Percentiles rank a stretch among this genome's conserved stretches.
Conservation (phyloP, 2,329 filamentous ascomycete genomes). For the Bipolaris victoriae region DNA sequence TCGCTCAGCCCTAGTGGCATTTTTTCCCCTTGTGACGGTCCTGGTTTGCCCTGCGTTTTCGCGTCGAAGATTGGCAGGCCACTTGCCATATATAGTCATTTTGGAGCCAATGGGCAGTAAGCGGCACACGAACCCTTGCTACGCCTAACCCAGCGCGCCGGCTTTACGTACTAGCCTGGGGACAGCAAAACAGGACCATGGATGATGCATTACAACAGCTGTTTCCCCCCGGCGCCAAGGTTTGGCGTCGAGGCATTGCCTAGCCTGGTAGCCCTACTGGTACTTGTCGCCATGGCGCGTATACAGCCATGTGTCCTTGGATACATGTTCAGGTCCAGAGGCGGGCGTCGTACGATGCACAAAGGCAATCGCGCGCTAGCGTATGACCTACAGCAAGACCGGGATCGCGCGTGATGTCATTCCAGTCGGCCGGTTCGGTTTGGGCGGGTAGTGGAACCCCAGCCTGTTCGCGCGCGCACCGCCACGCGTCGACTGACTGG, state of each 20-base stretch:
- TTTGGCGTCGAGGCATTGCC: neutral
- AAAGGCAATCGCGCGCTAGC: constrained; percentile 3
- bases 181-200: neutral
- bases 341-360: neutral
- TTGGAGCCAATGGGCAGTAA: constrained; percentile 3
- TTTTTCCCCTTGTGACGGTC: constrained; percentile 12
- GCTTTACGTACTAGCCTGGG: constrained; percentile 21
- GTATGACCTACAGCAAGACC: constrained; percentile 7
- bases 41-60: constrained; percentile 12
- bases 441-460: constrained; percentile 13
- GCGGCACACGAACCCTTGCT: constrained; percentile 5
- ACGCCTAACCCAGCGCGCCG: constrained; percentile 9
- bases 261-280: neutral
- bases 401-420: constrained; percentile 14
- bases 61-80: constrained; percentile 10
- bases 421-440: constrained; percentile 13
- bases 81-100: constrained; percentile 12
- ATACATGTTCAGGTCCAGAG: no score
- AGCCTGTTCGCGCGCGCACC: neutral
- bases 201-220: neutral
- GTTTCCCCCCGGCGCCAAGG: neutral
- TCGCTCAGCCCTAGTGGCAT: constrained; percentile 9
- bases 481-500: constrained; percentile 4
- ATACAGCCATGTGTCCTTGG: no score
- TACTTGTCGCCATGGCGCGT: no score